phyloP scores from a whole-genome alignment of 768 basidiomycete species.

The Collybia sp. region DNA sequence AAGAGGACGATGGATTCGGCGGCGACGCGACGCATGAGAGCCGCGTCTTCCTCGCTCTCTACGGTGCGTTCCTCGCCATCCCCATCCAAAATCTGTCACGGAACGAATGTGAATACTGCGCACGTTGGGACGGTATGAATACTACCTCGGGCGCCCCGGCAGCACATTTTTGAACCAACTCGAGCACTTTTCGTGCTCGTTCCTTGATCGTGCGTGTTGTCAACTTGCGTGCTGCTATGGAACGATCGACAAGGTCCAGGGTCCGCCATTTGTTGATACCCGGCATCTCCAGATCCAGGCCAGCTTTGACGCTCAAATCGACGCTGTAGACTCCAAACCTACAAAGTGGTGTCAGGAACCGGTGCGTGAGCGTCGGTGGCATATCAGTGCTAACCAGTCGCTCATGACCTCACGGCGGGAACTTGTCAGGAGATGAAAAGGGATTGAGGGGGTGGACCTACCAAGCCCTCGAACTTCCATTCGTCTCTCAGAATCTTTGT shows the following conservation, averaged over 20 bases:
- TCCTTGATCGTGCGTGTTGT: conserved; percentile 60
- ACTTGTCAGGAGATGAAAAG: not conserved
- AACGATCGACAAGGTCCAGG: conserved; percentile 60
- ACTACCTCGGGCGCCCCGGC: conserved; percentile 58
- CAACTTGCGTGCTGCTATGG: conserved; percentile 58
- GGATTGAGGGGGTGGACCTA: conserved; percentile 12
- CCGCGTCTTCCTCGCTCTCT: conserved; percentile 57
- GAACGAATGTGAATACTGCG: not conserved
- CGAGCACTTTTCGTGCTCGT: conserved; percentile 61
- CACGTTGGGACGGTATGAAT: conserved; percentile 3
- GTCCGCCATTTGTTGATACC: conserved; percentile 74
- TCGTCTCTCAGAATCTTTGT: conserved; percentile 59
- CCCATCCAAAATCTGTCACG: conserved; percentile 56
- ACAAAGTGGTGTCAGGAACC: not conserved
- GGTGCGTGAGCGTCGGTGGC: conserved; percentile 1
- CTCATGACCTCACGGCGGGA: conserved; percentile 55
- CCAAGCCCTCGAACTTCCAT: conserved; percentile 69
- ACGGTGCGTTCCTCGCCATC: conserved; percentile 62
- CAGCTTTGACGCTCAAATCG: conserved; percentile 64
- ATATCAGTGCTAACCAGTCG: conserved; percentile 50
- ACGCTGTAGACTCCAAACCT: conserved; percentile 71
- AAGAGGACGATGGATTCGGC: conserved; percentile 69
- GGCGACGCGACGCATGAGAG: conserved; percentile 63
- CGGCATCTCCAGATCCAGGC: conserved; percentile 79
- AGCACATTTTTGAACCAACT: conserved; percentile 68